Conservation (phyloP, 495 filamentous ascomycete species). For the Neurospora sp. region DNA sequence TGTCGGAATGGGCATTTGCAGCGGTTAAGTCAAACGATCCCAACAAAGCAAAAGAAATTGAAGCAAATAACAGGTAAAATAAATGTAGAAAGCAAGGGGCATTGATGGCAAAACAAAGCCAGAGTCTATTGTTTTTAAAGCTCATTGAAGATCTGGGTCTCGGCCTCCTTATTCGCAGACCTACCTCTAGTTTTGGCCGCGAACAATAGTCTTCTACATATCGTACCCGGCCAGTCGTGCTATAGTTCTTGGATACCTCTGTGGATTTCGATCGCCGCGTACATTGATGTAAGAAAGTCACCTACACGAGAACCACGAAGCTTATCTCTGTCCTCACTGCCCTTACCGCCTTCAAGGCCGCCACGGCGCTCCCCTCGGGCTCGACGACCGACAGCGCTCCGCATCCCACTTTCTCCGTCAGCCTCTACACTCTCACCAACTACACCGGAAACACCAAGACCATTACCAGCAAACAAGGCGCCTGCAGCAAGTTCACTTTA, state of each 20-base stretch:
- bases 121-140: no score
- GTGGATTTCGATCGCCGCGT: neutral
- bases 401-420: neutral
- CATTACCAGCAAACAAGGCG: no score
- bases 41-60: neutral
- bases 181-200: no score
- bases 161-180: no score
- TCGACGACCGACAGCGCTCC: neutral
- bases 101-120: no score
- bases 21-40: accelerated
- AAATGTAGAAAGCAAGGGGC: neutral
- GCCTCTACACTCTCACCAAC: neutral
- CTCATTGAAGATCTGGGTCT: no score
- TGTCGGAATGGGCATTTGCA: no score
- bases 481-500: no score
- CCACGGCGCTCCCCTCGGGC: neutral
- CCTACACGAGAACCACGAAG: no score
- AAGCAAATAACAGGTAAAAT: no score
- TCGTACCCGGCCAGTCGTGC: neutral
- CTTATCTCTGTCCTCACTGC: neutral
- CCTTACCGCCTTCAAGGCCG: neutral
- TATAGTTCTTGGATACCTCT: neutral
- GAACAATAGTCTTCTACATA: no score
- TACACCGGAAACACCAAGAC: no score
- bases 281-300: neutral